A percentile compares a stretch with the other conserved stretches of the same genome.
Conservation (phyloP, 768 basidiomycete genomes). For the Russula sp. region DNA sequence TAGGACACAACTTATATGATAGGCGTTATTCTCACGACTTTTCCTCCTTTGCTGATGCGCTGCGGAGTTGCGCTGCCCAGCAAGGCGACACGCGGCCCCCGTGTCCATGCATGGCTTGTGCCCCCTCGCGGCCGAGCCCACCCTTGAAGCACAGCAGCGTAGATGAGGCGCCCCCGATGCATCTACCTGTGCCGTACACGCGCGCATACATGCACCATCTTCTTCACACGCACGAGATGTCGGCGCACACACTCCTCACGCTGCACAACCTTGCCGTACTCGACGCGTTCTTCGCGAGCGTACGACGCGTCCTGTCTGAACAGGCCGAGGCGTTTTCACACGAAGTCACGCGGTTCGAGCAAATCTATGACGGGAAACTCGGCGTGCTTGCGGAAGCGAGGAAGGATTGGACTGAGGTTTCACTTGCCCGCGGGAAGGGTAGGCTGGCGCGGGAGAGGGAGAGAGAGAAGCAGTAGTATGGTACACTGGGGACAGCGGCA, state of each 20-base stretch:
- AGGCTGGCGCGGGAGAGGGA: constrained; percentile 59
- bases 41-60: constrained; percentile 40
- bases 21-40: constrained; percentile 56
- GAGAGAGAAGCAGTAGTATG: constrained; percentile 29
- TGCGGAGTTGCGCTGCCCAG: constrained; percentile 36
- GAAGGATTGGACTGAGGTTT: constrained; percentile 57
- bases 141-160: constrained; percentile 24
- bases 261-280: constrained; percentile 73
- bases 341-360: constrained; percentile 48
- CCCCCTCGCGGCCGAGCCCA: constrained; percentile 21
- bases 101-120: constrained; percentile 30
- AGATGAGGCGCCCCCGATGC: constrained; percentile 31
- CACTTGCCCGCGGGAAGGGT: constrained; percentile 69
- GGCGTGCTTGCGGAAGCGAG: constrained; percentile 48
- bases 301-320: constrained; percentile 38
- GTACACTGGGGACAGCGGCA: constrained; percentile 18
- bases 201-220: constrained; percentile 79
- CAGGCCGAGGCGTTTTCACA: constrained; percentile 30
- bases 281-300: constrained; percentile 53
- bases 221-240: constrained; percentile 87
- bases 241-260: constrained; percentile 66
- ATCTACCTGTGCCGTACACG: constrained; percentile 32
- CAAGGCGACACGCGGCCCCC: constrained; percentile 36
- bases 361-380: constrained; percentile 45
- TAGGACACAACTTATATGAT: constrained; percentile 75